A percentile compares a stretch with the other conserved stretches of the same genome.
phyloP scores from a whole-genome alignment of 176 grass and related monocot species.

The Ensete glaucum region DNA sequence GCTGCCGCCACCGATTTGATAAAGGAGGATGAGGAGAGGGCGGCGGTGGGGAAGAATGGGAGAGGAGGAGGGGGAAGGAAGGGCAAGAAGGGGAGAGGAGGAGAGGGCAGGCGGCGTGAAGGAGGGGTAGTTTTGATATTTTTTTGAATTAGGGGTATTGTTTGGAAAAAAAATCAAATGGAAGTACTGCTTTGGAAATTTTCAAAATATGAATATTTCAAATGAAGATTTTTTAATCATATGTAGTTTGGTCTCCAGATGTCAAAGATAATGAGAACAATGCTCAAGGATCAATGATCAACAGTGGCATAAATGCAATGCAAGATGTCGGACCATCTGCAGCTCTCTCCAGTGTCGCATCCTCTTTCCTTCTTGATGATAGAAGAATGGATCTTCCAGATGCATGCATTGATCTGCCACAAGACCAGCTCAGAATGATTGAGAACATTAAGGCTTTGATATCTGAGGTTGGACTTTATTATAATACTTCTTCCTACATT shows the following conservation, averaged over 20 bases:
- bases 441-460: constrained; percentile 10
- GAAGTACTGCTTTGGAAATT: no score
- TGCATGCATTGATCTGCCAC: neutral
- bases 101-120: no score
- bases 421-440: constrained; percentile 9
- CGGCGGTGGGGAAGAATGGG: no score
- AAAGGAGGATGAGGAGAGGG: no score
- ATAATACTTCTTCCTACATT: neutral
- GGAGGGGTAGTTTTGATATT: no score
- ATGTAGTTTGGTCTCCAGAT: constrained; percentile 56
- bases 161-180: no score
- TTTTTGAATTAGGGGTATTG: no score
- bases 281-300: neutral
- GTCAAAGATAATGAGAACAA: constrained; percentile 17
- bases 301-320: neutral
- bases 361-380: constrained; percentile 12
- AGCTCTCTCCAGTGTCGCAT: neutral
- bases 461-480: constrained; percentile 38
- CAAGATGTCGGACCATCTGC: constrained; percentile 6
- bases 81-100: no score
- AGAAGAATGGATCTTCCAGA: constrained; percentile 12
- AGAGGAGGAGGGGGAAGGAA: no score
- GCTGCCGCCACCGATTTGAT: no score
- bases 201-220: no score
- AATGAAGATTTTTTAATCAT: neutral